Evolutionary conservation across 1,284 basidiomycete genomes (phyloP), one percentile per base, ranked within the genome.

Genomic region (Mycena citricolor): DNA sequence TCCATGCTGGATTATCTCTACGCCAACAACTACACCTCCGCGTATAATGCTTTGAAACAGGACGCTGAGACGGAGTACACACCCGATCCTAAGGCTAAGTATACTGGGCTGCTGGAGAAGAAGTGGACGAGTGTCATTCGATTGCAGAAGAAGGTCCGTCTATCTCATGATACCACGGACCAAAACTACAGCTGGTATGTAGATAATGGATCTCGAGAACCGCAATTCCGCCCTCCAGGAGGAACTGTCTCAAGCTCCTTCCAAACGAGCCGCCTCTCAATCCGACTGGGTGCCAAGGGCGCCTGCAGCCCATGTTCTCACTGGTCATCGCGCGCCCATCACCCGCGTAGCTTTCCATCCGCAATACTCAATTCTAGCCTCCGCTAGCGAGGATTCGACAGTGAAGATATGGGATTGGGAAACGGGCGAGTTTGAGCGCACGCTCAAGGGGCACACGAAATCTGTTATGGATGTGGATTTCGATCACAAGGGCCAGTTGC

Each of bases 401-500:
- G 78, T 94, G 57, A 94, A 94, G 69, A 81, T 95, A 39, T 94
- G 92, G 91, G 92, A 95, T 61, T 95, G 92, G 91, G 92, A 95
- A 62, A 88, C 88, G 28, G 92, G 92, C 20, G 92, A 94, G 54
- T 88, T 94, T 58, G 93, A 95, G 63, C 69, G 89, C 47, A 94
- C 93, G 7, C 68, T 95, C 47, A 95, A 94, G 66, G 90, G 92
- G 0, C 92, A 95, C 68, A 94, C 92, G 26, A 91, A 90, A 61
- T 79, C 86, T 14, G 86, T 95, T 14, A 82, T 82, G 61, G 90
- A 94, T 64, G 81, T 91, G 37, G 89, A 93, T 59, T 95, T 89
- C 62, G 91, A 94, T 63, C 77, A 80, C 50, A 90, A 87, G 64
- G 92, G 92, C 19, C 81, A 81, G 54, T 66, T 86, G 22, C 69